Conservation (phyloP, 345 rosid species). For the Citrus mangshanensis region DNA sequence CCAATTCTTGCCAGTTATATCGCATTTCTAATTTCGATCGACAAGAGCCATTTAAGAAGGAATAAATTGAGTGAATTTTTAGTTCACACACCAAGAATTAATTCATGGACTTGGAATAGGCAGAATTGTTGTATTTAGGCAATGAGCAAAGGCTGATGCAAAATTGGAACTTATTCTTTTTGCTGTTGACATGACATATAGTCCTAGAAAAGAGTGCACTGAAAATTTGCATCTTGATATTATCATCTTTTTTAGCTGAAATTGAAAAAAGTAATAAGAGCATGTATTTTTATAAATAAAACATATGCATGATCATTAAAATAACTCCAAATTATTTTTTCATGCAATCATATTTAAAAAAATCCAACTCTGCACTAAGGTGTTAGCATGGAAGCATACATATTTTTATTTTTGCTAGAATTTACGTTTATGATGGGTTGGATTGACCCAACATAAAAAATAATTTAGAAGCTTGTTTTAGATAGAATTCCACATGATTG, state of each 20-base stretch:
- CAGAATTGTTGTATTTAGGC: neutral
- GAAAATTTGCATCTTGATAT: neutral
- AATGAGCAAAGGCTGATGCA: neutral
- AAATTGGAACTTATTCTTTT: conserved; percentile 17
- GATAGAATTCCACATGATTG: too few species aligned
- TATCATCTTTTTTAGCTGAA: neutral
- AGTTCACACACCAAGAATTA: neutral
- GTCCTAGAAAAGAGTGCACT: neutral
- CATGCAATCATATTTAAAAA: too few species aligned
- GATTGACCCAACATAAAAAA: too few species aligned
- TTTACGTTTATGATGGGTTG: too few species aligned
- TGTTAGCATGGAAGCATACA: too few species aligned
- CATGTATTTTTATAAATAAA: neutral
- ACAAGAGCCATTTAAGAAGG: conserved; percentile 8
- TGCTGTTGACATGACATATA: neutral
- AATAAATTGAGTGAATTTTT: conserved; percentile 13
- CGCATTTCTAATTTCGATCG: neutral
- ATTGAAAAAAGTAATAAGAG: too few species aligned
- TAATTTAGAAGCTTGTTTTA: too few species aligned
- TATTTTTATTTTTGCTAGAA: too few species aligned
- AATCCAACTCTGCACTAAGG: too few species aligned
- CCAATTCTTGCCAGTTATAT: neutral
- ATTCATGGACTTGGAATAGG: neutral
- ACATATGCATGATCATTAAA: neutral
- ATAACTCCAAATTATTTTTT: neutral